Conservation (phyloP, 768 basidiomycete genomes). For the Xerocomellus chrysenteron region DNA sequence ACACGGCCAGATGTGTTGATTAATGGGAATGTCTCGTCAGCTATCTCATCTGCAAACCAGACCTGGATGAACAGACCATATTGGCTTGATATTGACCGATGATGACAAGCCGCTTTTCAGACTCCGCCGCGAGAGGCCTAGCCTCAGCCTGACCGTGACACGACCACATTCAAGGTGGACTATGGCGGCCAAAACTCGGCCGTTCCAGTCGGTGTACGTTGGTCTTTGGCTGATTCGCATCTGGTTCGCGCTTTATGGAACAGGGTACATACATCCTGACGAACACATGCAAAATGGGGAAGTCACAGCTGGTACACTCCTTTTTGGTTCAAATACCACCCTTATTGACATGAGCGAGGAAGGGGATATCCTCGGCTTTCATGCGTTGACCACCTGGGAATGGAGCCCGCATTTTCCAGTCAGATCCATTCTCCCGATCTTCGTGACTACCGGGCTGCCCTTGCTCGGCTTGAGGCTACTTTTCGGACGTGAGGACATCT, state of each 20-base stretch:
- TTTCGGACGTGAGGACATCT: conserved; percentile 23
- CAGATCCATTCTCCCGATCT: conserved; percentile 35
- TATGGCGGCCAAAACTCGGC: conserved; percentile 8
- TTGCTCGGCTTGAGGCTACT: conserved; percentile 19
- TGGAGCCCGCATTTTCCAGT: conserved; percentile 36
- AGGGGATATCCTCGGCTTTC: conserved; percentile 31
- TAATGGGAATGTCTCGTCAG: conserved; percentile 16
- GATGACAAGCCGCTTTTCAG: conserved; percentile 24
- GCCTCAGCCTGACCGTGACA: not conserved
- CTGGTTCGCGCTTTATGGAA: conserved; percentile 34
- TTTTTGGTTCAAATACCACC: not conserved
- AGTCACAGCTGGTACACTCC: conserved; percentile 33
- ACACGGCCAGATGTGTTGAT: not conserved
- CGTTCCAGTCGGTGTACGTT: conserved; percentile 21
- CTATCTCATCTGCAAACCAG: not conserved
- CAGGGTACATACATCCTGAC: conserved; percentile 42
- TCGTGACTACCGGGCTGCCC: conserved; percentile 35
- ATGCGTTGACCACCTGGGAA: conserved; percentile 37
- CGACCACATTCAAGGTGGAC: not conserved
- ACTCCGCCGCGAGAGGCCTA: conserved; percentile 21
- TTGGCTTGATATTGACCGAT: not conserved
- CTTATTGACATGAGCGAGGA: conserved; percentile 9
- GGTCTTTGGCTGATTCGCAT: conserved; percentile 29
- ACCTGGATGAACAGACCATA: conserved; percentile 28
- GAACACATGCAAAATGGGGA: conserved; percentile 44